phyloP scores from a whole-genome alignment of 345 rosid genomes.

The Raphanus raphanistrum region DNA sequence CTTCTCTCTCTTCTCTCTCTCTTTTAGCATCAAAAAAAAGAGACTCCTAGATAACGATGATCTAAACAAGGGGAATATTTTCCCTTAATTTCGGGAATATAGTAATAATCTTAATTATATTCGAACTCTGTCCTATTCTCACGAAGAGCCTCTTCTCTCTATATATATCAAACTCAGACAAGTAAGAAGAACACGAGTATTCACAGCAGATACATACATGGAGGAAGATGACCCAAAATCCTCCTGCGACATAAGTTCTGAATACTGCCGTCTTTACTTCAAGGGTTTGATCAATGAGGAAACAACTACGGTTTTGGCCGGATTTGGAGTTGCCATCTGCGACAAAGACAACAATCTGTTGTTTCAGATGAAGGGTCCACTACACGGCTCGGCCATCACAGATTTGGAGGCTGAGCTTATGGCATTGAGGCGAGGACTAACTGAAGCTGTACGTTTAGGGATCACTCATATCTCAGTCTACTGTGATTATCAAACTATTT shows the following conservation, averaged over 20 bases:
- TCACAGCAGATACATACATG: background rate
- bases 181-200: background rate
- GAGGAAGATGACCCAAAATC: background rate
- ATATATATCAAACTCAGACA: background rate
- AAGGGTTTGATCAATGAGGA: background rate
- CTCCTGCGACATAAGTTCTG: background rate
- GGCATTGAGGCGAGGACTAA: conserved; percentile 6
- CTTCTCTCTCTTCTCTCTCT: no score
- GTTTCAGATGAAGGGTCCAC: conserved; percentile 8
- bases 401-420: conserved; percentile 4
- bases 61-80: no score
- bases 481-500: background rate
- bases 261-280: background rate
- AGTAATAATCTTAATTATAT: no score
- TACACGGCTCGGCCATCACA: background rate
- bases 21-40: no score
- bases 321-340: background rate
- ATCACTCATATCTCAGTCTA: conserved; percentile 1
- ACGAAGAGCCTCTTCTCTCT: no score
- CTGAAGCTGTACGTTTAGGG: background rate
- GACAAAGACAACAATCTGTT: background rate
- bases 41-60: no score
- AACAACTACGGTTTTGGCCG: background rate
- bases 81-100: no score
- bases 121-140: no score